Evolutionary conservation across 805 yeast genomes (phyloP).

Genomic region (Candida succiphila): DNA sequence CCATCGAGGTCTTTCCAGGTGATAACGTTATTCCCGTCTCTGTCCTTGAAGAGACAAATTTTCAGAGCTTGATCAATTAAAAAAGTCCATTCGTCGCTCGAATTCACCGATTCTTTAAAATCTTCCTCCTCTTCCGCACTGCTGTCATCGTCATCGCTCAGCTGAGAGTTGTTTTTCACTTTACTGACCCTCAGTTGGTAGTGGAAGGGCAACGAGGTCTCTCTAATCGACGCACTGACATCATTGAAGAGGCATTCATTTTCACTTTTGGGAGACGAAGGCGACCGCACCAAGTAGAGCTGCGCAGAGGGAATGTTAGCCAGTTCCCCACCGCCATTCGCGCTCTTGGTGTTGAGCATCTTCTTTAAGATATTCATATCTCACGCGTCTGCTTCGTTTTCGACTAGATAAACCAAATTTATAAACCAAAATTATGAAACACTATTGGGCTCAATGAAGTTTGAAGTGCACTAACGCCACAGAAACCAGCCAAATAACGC

Average conservation of each 20-base stretch:
- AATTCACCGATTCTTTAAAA: constrained; percentile 18
- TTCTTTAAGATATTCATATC: constrained; percentile 68
- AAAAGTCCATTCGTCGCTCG: constrained; percentile 63
- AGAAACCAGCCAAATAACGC: too few species aligned
- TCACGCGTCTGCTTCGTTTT: background rate
- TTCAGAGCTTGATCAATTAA: constrained; percentile 51
- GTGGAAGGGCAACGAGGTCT: constrained; percentile 52
- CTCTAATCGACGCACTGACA: constrained; percentile 64
- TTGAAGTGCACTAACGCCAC: too few species aligned
- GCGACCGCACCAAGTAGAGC: constrained; percentile 62
- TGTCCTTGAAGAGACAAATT: constrained; percentile 40
- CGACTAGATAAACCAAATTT: too few species aligned
- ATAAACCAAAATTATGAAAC: too few species aligned
- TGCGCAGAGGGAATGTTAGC: constrained; percentile 61
- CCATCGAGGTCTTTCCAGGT: constrained; percentile 80
- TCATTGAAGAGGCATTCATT: constrained; percentile 76
- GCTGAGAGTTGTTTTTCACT: constrained; percentile 61
- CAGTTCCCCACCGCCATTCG: constrained; percentile 51
- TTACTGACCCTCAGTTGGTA: constrained; percentile 66
- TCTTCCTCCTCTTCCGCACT: constrained; percentile 30
- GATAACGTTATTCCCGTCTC: constrained; percentile 47
- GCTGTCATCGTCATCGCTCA: constrained; percentile 40
- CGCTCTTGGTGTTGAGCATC: constrained; percentile 35
- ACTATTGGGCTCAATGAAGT: too few species aligned
- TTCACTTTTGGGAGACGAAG: constrained; percentile 78